Percentiles rank a stretch among this genome's conserved stretches.
phyloP scores from a whole-genome alignment of 2,329 filamentous ascomycete genomes.

The Cordyceps farinosa region DNA sequence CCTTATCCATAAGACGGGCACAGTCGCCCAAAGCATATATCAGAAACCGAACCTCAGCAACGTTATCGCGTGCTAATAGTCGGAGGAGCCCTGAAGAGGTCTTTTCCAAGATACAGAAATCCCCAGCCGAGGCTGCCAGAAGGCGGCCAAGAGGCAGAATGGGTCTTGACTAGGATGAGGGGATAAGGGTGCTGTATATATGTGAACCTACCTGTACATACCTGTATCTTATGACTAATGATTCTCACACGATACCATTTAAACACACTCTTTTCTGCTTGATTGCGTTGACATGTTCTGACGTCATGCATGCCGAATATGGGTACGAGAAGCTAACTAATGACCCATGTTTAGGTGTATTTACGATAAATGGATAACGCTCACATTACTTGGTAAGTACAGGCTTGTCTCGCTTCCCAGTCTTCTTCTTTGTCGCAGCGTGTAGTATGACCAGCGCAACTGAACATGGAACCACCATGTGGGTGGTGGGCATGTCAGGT shows the following conservation, averaged over 20 bases:
- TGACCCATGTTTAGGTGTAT: background rate
- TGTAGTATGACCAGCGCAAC: background rate
- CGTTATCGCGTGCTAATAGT: conserved; percentile 27
- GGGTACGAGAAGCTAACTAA: background rate
- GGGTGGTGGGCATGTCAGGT: background rate
- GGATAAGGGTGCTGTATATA: conserved; percentile 38
- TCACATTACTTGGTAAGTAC: background rate
- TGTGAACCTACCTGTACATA: conserved; percentile 37
- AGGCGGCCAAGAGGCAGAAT: conserved; percentile 41
- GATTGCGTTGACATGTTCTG: background rate
- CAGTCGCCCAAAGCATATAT: conserved; percentile 35
- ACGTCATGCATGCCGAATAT: background rate
- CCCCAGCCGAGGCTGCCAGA: conserved; percentile 38
- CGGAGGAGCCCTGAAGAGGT: conserved; percentile 46
- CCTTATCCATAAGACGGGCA: conserved; percentile 33
- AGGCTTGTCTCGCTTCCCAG: background rate
- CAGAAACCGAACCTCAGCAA: conserved; percentile 28
- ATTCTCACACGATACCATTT: conserved; percentile 19
- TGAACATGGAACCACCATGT: background rate
- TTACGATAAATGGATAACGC: background rate
- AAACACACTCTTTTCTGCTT: background rate
- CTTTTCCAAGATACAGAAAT: conserved; percentile 47
- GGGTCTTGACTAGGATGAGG: conserved; percentile 37
- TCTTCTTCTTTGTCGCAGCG: background rate
- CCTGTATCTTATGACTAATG: conserved; percentile 36